Conservation (phyloP, 2,329 filamentous ascomycete species). For the Colletotrichum orchidophilum region DNA sequence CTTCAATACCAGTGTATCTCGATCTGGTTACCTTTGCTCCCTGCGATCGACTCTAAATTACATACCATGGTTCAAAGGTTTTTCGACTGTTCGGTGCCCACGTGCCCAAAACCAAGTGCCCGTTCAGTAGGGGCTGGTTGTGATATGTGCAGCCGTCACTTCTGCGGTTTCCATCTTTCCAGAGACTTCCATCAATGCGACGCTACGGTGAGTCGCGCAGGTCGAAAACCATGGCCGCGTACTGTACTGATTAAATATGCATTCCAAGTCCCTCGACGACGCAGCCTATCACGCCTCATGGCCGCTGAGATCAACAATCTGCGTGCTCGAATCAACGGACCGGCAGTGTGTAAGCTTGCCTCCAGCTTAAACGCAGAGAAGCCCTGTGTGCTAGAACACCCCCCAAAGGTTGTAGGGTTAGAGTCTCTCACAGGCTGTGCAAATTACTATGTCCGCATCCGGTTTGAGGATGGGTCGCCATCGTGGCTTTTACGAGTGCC, state of each 20-base stretch:
- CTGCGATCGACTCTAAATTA: too few relatives aligned
- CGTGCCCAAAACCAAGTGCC: not conserved
- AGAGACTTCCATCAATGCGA: not conserved
- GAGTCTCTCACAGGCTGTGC: not conserved
- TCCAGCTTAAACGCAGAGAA: not conserved
- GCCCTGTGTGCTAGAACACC: not conserved
- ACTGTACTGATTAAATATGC: not conserved
- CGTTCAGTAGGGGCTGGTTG: not conserved
- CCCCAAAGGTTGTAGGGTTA: not conserved
- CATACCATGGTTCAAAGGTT: too few relatives aligned
- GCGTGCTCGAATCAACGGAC: not conserved
- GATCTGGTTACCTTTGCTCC: too few relatives aligned
- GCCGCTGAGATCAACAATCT: not conserved
- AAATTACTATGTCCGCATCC: slow-evolving; percentile 35
- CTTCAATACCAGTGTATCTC: too few relatives aligned
- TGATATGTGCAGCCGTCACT: slow-evolving; percentile 3
- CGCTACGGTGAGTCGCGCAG: not conserved
- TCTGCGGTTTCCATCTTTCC: not conserved
- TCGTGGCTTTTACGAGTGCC: slow-evolving; percentile 40
- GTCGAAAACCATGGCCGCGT: not conserved
- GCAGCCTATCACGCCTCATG: not conserved
- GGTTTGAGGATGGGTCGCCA: slow-evolving; percentile 36
- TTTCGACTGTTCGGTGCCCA: not conserved
- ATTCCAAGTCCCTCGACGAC: not conserved
- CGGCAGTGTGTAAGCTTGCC: not conserved